Evolutionary conservation across 2,329 filamentous ascomycete species (phyloP).

Genomic region (Acarospora socialis): DNA sequence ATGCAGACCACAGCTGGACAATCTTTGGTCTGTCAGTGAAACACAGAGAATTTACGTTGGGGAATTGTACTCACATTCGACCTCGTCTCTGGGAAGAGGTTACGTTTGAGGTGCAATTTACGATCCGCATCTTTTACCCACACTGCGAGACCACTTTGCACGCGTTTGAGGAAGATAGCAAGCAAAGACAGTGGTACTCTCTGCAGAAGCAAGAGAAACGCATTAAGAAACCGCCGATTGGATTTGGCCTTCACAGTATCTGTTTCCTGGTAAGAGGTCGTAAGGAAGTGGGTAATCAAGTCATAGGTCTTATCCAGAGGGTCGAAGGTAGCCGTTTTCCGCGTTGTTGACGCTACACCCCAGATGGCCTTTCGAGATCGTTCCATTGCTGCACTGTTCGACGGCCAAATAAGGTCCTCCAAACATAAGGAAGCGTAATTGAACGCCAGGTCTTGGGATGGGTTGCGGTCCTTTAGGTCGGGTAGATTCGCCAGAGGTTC

Average conservation of each 20-base stretch:
- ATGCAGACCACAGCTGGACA: conserved; percentile 25
- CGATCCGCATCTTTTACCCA: conserved; percentile 48
- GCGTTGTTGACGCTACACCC: conserved; percentile 35
- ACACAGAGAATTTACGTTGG: no score
- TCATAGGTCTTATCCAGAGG: conserved; percentile 54
- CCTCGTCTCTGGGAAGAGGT: no score
- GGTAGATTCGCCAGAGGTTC: conserved; percentile 54
- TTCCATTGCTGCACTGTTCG: conserved; percentile 49
- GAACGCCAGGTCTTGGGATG: conserved; percentile 1
- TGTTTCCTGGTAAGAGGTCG: conserved; percentile 35
- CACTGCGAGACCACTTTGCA: conserved; percentile 44
- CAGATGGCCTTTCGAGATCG: conserved; percentile 52
- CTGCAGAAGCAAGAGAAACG: no score
- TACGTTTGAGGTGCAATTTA: no score
- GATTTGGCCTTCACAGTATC: conserved; percentile 6
- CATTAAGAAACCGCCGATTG: no score
- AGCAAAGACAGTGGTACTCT: conserved; percentile 31
- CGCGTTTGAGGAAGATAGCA: conserved; percentile 37
- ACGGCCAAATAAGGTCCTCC: conserved; percentile 32
- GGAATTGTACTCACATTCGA: no score
- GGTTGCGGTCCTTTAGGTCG: conserved; percentile 17
- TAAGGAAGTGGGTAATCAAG: conserved; percentile 40
- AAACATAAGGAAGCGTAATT: conserved; percentile 12
- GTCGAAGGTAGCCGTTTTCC: conserved; percentile 23
- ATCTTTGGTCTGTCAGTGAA: no score